phyloP scores from a whole-genome alignment of 805 yeast species.

The Candida pseudofarinosa region DNA sequence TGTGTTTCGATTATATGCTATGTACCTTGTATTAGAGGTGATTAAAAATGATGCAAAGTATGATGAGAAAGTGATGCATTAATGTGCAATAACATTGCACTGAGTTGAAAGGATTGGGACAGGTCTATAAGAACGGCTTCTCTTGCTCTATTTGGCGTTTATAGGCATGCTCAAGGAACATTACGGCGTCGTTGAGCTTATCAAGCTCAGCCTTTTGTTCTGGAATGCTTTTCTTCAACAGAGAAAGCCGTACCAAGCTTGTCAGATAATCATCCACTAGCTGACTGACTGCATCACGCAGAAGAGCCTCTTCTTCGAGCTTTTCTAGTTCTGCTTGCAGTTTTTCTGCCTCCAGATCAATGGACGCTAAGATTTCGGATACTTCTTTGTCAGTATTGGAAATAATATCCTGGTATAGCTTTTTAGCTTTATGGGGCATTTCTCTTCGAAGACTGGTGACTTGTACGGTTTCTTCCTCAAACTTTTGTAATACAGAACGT shows the following conservation, averaged over 20 bases:
- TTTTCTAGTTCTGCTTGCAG: constrained; percentile 3
- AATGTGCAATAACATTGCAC: not conserved
- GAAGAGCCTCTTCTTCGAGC: constrained; percentile 8
- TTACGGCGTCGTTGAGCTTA: constrained; percentile 26
- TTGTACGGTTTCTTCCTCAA: constrained; percentile 59
- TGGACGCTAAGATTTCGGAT: constrained; percentile 20
- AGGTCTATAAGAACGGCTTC: not conserved
- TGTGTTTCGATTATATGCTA: too few relatives aligned
- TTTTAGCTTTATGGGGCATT: constrained; percentile 42
- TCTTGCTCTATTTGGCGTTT: constrained; percentile 7
- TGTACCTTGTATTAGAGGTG: too few relatives aligned
- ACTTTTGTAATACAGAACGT: constrained; percentile 50
- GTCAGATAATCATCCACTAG: constrained; percentile 23
- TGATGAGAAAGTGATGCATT: not conserved
- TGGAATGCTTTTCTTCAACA: constrained; percentile 35
- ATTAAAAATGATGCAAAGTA: not conserved
- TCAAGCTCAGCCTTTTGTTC: constrained; percentile 31
- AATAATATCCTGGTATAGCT: constrained; percentile 32
- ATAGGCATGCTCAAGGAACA: constrained; percentile 22
- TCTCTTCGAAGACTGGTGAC: constrained; percentile 53
- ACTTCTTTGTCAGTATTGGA: constrained; percentile 27
- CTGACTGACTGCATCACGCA: constrained; percentile 12
- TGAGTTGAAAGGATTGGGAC: not conserved
- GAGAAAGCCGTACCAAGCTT: constrained; percentile 25
- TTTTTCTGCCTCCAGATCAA: constrained; percentile 6